A percentile compares a stretch with the other conserved stretches of the same genome.
phyloP scores from a whole-genome alignment of 2,329 filamentous ascomycete species.

The Cercospora beticola region DNA sequence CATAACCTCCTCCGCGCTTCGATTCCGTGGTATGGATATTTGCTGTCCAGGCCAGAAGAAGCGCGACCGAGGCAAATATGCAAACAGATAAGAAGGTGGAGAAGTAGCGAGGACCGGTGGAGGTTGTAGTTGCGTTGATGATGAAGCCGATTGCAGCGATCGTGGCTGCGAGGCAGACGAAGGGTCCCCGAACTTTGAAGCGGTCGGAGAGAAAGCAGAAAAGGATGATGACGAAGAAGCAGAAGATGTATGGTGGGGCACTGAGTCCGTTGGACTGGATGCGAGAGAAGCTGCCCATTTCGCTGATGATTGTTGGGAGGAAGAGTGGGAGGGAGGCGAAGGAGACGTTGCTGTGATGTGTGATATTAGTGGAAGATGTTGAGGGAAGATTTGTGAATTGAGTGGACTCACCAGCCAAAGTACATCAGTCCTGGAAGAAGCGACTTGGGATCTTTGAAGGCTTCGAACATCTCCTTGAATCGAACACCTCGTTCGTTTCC shows the following conservation, averaged over 20 bases:
- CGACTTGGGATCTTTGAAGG: slow-evolving; percentile 27
- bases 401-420: slow-evolving; percentile 28
- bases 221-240: slow-evolving; percentile 43
- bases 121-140: slow-evolving; percentile 41
- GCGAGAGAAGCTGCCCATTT: slow-evolving; percentile 57
- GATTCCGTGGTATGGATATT: slow-evolving; percentile 43
- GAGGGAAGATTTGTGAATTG: too few relatives aligned
- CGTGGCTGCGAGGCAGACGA: slow-evolving; percentile 39
- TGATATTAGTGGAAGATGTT: neutral
- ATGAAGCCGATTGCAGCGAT: slow-evolving; percentile 45
- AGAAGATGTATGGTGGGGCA: slow-evolving; percentile 45
- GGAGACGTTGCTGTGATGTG: slow-evolving; percentile 54
- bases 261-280: slow-evolving; percentile 42
- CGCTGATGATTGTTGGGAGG: slow-evolving; percentile 63
- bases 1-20: slow-evolving; percentile 40
- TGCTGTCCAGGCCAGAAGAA: slow-evolving; percentile 41
- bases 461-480: slow-evolving; percentile 22
- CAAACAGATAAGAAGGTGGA: slow-evolving; percentile 43
- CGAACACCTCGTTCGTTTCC: slow-evolving; percentile 24
- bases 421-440: slow-evolving; percentile 26
- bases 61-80: slow-evolving; percentile 41
- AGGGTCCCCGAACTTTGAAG: slow-evolving; percentile 42
- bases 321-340: slow-evolving; percentile 55
- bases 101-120: slow-evolving; percentile 39
- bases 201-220: slow-evolving; percentile 42